Evolutionary conservation across 148 eudicot genomes (phyloP).

Genomic region (Chenopodium formosanum): DNA sequence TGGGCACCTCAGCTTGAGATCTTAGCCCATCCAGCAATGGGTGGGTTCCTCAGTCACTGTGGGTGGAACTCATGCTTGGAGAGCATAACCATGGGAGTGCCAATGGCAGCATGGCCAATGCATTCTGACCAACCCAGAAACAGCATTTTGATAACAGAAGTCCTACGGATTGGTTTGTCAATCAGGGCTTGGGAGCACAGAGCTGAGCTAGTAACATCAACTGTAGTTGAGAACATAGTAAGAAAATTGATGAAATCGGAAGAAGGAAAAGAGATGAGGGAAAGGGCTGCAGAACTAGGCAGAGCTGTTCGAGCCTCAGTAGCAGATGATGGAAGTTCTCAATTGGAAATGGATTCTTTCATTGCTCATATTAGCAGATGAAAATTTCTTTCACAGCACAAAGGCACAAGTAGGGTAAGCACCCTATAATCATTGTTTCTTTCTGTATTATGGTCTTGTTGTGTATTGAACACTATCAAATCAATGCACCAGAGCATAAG

Average conservation of each 20-base stretch:
- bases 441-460: background rate
- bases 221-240: slow-evolving; percentile 29
- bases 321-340: slow-evolving; percentile 38
- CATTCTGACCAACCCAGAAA: slow-evolving; percentile 71
- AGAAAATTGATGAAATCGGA: slow-evolving; percentile 36
- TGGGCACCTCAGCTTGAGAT: slow-evolving; percentile 74
- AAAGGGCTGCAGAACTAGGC: slow-evolving; percentile 40
- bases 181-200: slow-evolving; percentile 41
- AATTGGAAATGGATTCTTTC: slow-evolving; percentile 47
- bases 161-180: slow-evolving; percentile 34
- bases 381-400: background rate
- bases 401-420: background rate
- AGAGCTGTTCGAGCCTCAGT: slow-evolving; percentile 24
- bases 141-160: slow-evolving; percentile 31
- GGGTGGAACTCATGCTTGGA: slow-evolving; percentile 78
- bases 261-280: slow-evolving; percentile 46
- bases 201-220: slow-evolving; percentile 31
- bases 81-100: slow-evolving; percentile 63
- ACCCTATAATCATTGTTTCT: background rate
- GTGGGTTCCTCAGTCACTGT: slow-evolving; percentile 65
- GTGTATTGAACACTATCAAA: background rate
- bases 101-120: slow-evolving; percentile 67
- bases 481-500: background rate
- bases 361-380: slow-evolving; percentile 49
- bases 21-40: slow-evolving; percentile 45